These are phyloP conservation scores for Lupinus albus DNA, from an alignment of 306 rosid genomes.

Conservation along the genomic window DNA sequence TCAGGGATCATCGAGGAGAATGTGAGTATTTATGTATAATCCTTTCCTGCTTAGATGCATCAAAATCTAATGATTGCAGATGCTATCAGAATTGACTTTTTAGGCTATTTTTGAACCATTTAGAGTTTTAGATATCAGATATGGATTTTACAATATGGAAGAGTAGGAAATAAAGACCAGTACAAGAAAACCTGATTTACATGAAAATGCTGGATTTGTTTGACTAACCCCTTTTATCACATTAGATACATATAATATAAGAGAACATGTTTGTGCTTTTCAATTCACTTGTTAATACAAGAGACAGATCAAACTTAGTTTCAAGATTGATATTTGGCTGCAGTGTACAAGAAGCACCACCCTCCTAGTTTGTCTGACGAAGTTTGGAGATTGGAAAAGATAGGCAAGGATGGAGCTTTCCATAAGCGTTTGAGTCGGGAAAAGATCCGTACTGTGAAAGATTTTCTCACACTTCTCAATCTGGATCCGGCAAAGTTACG, in stretches of 20 bases:
- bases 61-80: slow-evolving; percentile 30
- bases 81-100: slow-evolving; percentile 23
- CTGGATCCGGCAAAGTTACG: slow-evolving; percentile 79
- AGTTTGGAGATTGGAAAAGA: slow-evolving; percentile 97
- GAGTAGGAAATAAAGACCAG: too few relatives aligned
- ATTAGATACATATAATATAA: background rate
- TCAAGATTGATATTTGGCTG: slow-evolving; percentile 27
- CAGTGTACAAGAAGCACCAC: slow-evolving; percentile 98
- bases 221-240: background rate
- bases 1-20: slow-evolving; percentile 98
- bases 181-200: too few relatives aligned
- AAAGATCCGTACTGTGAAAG: slow-evolving; percentile 70
- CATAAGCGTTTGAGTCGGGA: slow-evolving; percentile 83
- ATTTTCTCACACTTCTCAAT: slow-evolving; percentile 80
- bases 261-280: slow-evolving; percentile 28
- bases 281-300: slow-evolving; percentile 16
- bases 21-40: slow-evolving; percentile 59
- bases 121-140: slow-evolving; percentile 12
- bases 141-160: background rate
- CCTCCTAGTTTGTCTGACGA: slow-evolving; percentile 90
- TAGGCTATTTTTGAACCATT: slow-evolving; percentile 18
- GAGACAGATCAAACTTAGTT: slow-evolving; percentile 23
- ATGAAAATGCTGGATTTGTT: too few relatives aligned
- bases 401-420: slow-evolving; percentile 97
- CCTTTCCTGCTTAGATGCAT: slow-evolving; percentile 35